phyloP scores from a whole-genome alignment of 768 basidiomycete genomes.

The Russula compacta region DNA sequence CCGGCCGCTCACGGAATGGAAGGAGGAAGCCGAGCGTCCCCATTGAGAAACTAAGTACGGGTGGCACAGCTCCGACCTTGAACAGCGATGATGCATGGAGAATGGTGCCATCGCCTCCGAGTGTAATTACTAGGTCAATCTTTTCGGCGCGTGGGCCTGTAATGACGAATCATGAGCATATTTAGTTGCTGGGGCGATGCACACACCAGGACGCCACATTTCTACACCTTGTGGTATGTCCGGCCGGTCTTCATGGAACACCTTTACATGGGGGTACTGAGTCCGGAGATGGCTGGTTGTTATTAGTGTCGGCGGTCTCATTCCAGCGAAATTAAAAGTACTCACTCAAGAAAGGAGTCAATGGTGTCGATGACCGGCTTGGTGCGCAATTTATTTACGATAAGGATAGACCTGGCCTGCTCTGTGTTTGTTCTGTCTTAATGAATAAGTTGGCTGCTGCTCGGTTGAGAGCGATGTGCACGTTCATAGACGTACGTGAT shows the following conservation, averaged over 20 bases:
- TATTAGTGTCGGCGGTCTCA: background rate
- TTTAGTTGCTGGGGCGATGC: background rate
- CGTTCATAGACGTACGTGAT: slow-evolving; percentile 4
- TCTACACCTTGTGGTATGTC: slow-evolving; percentile 41
- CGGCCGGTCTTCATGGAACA: slow-evolving; percentile 33
- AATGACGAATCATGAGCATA: background rate
- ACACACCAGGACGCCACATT: slow-evolving; percentile 52
- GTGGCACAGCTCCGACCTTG: slow-evolving; percentile 83
- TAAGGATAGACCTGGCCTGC: slow-evolving; percentile 55
- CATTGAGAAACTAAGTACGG: slow-evolving; percentile 85
- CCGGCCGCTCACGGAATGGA: slow-evolving; percentile 72
- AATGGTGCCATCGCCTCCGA: slow-evolving; percentile 94
- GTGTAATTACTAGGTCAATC: slow-evolving; percentile 81
- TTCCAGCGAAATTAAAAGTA: slow-evolving; percentile 1
- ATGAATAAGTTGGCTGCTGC: slow-evolving; percentile 13
- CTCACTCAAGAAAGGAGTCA: slow-evolving; percentile 61
- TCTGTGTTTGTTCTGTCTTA: slow-evolving; percentile 16
- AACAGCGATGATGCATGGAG: slow-evolving; percentile 90
- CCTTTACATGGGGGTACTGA: slow-evolving; percentile 26
- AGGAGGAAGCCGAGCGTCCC: slow-evolving; percentile 90
- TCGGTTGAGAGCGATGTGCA: background rate
- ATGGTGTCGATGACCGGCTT: slow-evolving; percentile 70
- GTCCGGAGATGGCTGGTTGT: slow-evolving; percentile 24
- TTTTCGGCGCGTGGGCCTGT: slow-evolving; percentile 41
- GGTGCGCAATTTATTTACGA: slow-evolving; percentile 76